Evolutionary conservation across 305 asterid genomes (phyloP), one percentile per base, ranked within the genome.

Genomic region (Fraxinus floribunda): DNA sequence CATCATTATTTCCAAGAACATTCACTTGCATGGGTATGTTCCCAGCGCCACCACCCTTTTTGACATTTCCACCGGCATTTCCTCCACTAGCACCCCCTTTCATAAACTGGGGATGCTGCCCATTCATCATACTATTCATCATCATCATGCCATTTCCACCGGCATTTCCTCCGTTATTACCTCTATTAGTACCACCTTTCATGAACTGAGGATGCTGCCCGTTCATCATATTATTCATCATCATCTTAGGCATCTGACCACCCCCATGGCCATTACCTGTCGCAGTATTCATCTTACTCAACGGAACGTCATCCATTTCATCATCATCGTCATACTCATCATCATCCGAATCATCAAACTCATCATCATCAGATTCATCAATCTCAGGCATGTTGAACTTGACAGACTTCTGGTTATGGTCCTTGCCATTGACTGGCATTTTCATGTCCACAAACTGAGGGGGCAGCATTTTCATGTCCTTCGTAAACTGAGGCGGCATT

Each of bases 51-150:
- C 81, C 49, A 3, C 79, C 83, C 39, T 72, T 77, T 2, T 76
- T 76, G 66, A 34, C 75, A 30, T 35, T 77, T 29, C 72, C 77
- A 9, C 57, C 81, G 2, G 22, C 34, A 41, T 73, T 79, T 55
- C 34, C 34, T 46, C 41, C 75, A 82, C 62, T 76, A 0, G 83
- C 84, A 44, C 80, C 88, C 0, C 55, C 84, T 84, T 89, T 86
- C 88, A 76, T 81, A 30, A 68, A 76, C 78, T 64, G 88, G 10
- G 84, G 87, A 30, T 77, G 74, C 35, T 83, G 88, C 1, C 82
- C 86, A 79, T 88, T 86, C 87, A 87, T 83, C 89, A 87, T 60
- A 0, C 81, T 84, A 79, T 88, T 86, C 87, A 87, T 83, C 89
- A 88, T 60, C 84, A 22, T 66, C 74, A 24, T 66, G 35, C 83